A percentile compares a stretch with the other conserved stretches of the same genome.
phyloP scores from a whole-genome alignment of 1,284 basidiomycete species.

The Ustilago sp. region DNA sequence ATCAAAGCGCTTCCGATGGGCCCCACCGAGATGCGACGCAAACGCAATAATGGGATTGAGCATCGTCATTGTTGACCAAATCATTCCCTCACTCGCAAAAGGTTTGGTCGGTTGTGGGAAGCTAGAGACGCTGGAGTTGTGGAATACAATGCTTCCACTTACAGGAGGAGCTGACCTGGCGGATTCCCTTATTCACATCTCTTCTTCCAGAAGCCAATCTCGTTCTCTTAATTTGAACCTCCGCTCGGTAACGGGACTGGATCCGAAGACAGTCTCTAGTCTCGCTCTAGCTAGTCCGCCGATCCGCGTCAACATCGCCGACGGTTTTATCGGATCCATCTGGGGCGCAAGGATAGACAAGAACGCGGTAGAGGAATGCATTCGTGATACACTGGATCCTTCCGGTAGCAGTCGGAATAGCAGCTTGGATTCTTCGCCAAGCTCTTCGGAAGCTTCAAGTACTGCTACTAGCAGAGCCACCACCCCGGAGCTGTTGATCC shows the following conservation, averaged over 20 bases:
- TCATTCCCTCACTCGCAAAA: conserved; percentile 22
- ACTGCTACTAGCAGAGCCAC: conserved; percentile 17
- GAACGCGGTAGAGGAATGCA: conserved; percentile 17
- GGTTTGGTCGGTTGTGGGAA: conserved; percentile 14
- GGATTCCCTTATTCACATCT: conserved; percentile 20
- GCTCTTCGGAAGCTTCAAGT: conserved; percentile 17
- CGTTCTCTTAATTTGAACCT: conserved; percentile 12
- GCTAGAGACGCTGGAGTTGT: conserved; percentile 31
- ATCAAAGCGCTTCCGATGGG: conserved; percentile 23
- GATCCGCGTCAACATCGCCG: conserved; percentile 37
- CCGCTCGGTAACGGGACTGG: conserved; percentile 21
- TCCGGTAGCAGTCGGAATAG: not conserved
- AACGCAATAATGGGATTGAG: conserved; percentile 37
- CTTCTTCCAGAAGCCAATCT: not conserved
- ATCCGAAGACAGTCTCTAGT: conserved; percentile 18
- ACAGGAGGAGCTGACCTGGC: conserved; percentile 22
- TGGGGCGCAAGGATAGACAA: conserved; percentile 38
- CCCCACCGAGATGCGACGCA: conserved; percentile 28
- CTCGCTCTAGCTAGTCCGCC: conserved; percentile 20
- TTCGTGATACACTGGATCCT: conserved; percentile 19
- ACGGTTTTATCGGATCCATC: conserved; percentile 39
- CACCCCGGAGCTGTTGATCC: conserved; percentile 24
- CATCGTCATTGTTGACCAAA: conserved; percentile 42
- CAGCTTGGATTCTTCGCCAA: not conserved
- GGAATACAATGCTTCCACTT: conserved; percentile 39